Evolutionary conservation across 1,139 yeast species (phyloP).

Genomic region (Geotrichum cucujoidarum): DNA sequence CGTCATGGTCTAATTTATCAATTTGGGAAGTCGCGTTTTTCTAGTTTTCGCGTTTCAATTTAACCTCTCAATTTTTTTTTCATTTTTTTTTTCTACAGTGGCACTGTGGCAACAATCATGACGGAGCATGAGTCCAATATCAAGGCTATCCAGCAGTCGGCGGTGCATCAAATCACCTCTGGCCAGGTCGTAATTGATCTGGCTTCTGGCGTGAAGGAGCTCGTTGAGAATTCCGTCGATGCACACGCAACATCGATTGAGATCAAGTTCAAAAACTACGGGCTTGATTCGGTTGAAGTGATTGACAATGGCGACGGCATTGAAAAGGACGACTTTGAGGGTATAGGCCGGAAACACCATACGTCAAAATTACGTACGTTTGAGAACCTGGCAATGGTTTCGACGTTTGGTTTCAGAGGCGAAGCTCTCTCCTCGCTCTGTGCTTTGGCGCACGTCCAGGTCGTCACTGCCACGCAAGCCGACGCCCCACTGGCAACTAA

Average conservation of each 20-base stretch:
- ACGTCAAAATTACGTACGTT: slow-evolving; percentile 67
- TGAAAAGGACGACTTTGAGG: slow-evolving; percentile 49
- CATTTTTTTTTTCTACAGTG: background rate
- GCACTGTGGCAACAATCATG: background rate
- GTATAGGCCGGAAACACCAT: slow-evolving; percentile 63
- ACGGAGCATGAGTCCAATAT: slow-evolving; percentile 22
- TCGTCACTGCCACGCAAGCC: slow-evolving; percentile 51
- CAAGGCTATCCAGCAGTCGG: slow-evolving; percentile 41
- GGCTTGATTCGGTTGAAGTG: slow-evolving; percentile 68
- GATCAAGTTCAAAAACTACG: slow-evolving; percentile 61
- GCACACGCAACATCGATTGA: slow-evolving; percentile 67
- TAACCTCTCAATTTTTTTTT: background rate
- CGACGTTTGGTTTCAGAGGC: slow-evolving; percentile 42
- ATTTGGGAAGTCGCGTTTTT: background rate
- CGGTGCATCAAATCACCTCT: slow-evolving; percentile 73
- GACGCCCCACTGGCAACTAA: slow-evolving; percentile 55
- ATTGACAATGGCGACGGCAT: slow-evolving; percentile 81
- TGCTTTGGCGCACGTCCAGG: slow-evolving; percentile 40
- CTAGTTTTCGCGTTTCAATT: slow-evolving; percentile 1
- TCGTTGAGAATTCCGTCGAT: slow-evolving; percentile 82
- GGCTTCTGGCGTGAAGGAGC: slow-evolving; percentile 72
- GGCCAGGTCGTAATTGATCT: slow-evolving; percentile 89
- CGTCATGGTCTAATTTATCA: background rate
- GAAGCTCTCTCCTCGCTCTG: slow-evolving; percentile 37
- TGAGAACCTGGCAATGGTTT: slow-evolving; percentile 48